Percentiles rank a stretch among this genome's conserved stretches.
These are phyloP conservation scores for Sutorius eximius DNA, from an alignment of 1,284 basidiomycete genomes.

Conservation along the genomic window DNA sequence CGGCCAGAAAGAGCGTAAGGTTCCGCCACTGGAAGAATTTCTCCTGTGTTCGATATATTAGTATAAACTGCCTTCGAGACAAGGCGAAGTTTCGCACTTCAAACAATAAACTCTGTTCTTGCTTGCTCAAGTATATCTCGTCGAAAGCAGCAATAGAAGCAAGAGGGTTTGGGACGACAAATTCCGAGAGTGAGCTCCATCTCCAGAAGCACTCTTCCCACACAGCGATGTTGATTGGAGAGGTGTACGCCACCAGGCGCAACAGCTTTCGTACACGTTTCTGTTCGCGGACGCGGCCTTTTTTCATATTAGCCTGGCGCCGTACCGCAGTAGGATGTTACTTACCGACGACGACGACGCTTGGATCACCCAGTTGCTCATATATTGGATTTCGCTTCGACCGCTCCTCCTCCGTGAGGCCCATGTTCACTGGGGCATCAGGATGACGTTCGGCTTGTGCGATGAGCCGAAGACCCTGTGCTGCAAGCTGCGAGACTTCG, in stretches of 20 bases:
- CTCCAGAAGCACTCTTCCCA: slow-evolving; percentile 82
- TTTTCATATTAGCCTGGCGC: slow-evolving; percentile 5
- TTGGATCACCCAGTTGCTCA: slow-evolving; percentile 75
- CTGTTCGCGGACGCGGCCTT: slow-evolving; percentile 74
- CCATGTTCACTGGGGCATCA: slow-evolving; percentile 49
- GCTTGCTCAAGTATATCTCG: slow-evolving; percentile 37
- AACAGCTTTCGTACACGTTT: slow-evolving; percentile 76
- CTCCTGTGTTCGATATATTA: slow-evolving; percentile 48
- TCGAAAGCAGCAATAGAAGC: slow-evolving; percentile 36
- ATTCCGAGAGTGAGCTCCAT: slow-evolving; percentile 58
- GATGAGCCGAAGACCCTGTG: slow-evolving; percentile 64
- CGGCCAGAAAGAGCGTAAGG: slow-evolving; percentile 76
- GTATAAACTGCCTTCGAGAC: background rate
- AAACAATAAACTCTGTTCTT: slow-evolving; percentile 37
- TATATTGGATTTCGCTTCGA: slow-evolving; percentile 71
- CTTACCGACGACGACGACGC: slow-evolving; percentile 65
- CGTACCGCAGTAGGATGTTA: background rate
- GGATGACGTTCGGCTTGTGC: slow-evolving; percentile 64
- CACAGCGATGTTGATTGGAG: slow-evolving; percentile 67
- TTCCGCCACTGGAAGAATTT: slow-evolving; percentile 86
- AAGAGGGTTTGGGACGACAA: slow-evolving; percentile 40
- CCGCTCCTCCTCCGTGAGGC: slow-evolving; percentile 57
- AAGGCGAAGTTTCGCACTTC: slow-evolving; percentile 37
- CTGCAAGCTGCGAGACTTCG: slow-evolving; percentile 64
- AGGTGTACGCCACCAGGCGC: slow-evolving; percentile 61